Evolutionary conservation across 2,329 filamentous ascomycete species (phyloP).

Genomic region (Ophiocordyceps camponoti-saundersi): DNA sequence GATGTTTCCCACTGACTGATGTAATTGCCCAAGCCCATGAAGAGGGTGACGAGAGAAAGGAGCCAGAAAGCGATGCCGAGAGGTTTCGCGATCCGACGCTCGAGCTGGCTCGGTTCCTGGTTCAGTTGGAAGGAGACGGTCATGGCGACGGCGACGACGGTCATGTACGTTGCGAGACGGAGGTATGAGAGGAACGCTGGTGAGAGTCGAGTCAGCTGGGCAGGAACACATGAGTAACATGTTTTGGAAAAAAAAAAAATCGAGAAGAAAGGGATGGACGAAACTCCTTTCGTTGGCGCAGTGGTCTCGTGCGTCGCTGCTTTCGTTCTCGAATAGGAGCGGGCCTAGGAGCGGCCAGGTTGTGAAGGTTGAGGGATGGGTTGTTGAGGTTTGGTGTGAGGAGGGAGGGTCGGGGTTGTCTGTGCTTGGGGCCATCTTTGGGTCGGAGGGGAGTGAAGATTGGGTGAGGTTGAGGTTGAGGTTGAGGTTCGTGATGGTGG

Average conservation of each 20-base stretch:
- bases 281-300: slow-evolving; percentile 61
- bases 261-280: slow-evolving; percentile 3
- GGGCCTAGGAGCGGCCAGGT: slow-evolving; percentile 47
- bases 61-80: slow-evolving; percentile 81
- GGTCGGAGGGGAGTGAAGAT: too few species aligned
- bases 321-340: slow-evolving; percentile 57
- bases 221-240: too few species aligned
- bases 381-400: not conserved
- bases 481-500: not conserved
- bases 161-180: slow-evolving; percentile 76
- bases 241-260: too few species aligned
- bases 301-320: slow-evolving; percentile 60
- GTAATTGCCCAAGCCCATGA: slow-evolving; percentile 72
- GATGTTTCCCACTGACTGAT: slow-evolving; percentile 34
- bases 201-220: not conserved
- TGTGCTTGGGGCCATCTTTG: slow-evolving; percentile 11
- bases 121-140: slow-evolving; percentile 88
- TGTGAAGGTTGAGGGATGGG: slow-evolving; percentile 27
- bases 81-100: slow-evolving; percentile 63
- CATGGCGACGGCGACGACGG: slow-evolving; percentile 77
- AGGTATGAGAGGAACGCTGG: slow-evolving; percentile 77
- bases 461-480: slow-evolving; percentile 8
- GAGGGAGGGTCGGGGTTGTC: too few species aligned
- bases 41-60: slow-evolving; percentile 59
- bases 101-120: slow-evolving; percentile 47